These are phyloP conservation scores for Aspergillus pseudonomiae DNA, from an alignment of 2,329 filamentous ascomycete genomes.

Conservation along the genomic window DNA sequence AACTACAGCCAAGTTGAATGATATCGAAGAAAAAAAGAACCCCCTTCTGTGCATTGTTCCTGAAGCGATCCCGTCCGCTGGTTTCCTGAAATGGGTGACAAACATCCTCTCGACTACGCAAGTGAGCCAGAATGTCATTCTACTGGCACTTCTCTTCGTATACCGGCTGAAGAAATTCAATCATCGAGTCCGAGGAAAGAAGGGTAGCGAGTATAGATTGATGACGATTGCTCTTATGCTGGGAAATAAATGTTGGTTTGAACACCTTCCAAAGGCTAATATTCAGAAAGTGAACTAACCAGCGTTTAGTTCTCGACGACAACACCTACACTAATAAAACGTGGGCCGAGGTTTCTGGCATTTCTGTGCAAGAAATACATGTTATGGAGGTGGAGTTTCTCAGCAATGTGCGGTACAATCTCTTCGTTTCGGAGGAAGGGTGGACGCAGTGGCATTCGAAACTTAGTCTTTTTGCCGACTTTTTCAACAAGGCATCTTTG, in stretches of 20 bases:
- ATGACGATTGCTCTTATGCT: slow-evolving; percentile 96
- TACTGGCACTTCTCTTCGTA: slow-evolving; percentile 88
- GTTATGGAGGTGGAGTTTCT: slow-evolving; percentile 99
- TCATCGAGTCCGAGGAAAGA: slow-evolving; percentile 83
- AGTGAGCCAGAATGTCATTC: slow-evolving; percentile 91
- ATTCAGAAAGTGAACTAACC: slow-evolving; percentile 14
- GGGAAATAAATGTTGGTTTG: slow-evolving; percentile 80
- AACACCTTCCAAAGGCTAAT: background rate
- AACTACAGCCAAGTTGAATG: slow-evolving; percentile 74
- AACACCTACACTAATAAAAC: slow-evolving; percentile 99
- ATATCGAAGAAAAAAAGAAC: slow-evolving; percentile 63
- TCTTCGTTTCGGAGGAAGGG: slow-evolving; percentile 81
- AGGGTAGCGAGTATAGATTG: slow-evolving; percentile 89
- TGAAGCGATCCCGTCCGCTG: slow-evolving; percentile 74
- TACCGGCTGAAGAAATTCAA: slow-evolving; percentile 91
- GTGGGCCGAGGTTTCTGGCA: slow-evolving; percentile 96
- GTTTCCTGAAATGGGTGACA: slow-evolving; percentile 92
- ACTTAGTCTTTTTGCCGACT: slow-evolving; percentile 78
- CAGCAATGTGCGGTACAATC: slow-evolving; percentile 95
- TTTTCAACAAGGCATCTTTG: slow-evolving; percentile 71
- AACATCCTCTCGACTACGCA: slow-evolving; percentile 91
- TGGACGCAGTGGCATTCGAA: slow-evolving; percentile 88
- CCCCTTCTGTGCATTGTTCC: slow-evolving; percentile 61
- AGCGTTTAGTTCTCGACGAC: slow-evolving; percentile 77
- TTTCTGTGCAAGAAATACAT: slow-evolving; percentile 92